Base-by-base conservation (phyloP, 164 flowering plant species). In the Stephania cephalantha region DNA sequence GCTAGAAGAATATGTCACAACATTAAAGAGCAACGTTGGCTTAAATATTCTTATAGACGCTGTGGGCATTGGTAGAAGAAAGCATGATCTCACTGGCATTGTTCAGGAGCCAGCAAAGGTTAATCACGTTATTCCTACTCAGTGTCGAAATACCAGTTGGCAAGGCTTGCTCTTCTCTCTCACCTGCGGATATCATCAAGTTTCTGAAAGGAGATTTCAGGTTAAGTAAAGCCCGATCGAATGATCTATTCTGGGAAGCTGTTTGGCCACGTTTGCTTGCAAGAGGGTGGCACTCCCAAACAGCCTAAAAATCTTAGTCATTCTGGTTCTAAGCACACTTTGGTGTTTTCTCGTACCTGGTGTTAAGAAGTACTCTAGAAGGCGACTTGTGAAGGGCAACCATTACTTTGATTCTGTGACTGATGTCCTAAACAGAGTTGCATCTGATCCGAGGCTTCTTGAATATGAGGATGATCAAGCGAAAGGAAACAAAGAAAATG, bases 231-330 rank as follows among this genome's bases (percentile, higher is more conserved):
- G 91, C 95, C 17, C 82, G 88, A 45, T 87, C 95, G n/a, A 88
- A 75, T 77, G 97, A 96, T 80, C 85, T 96, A 50, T 96, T 96
- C 70, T 94, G 97, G 98, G 99, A 96, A 83, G 98, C 99, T 18
- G 94, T 96, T 74, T 96, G 99, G 99, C 99, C 99, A 52, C 97
- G 99, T 76, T 77, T 96, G 76, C 87, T 94, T 4, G 97, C 90
- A 64, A 84, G 90, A 78, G 99, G 99, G 1, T 96, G 99, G 99
- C 95, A 88, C 45, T 94, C 99, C n/a, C 42, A 94, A 90, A 87
- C 90, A 94, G 82, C 97, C 97, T 46, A 87, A 82, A 74, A 70
- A 83, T 77, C 75, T 81, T 8, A 63, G 73, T 66, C 82, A 71
- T 73, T 61, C 82, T 22, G 74, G 71, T 68, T 78, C 88, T 25